Conservation (phyloP, 306 rosid species). For the Nissolia schottii region DNA sequence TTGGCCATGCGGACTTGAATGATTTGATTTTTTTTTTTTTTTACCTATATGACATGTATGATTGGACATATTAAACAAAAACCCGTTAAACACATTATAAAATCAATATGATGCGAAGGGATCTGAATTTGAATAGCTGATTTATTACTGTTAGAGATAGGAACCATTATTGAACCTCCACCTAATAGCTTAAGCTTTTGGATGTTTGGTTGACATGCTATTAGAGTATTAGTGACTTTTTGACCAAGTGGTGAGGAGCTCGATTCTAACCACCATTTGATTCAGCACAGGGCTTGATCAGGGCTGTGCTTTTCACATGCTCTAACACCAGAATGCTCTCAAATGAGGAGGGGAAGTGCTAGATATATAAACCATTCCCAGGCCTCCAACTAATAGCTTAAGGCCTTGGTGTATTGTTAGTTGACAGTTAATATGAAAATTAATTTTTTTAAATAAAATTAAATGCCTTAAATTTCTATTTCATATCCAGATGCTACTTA, state of each 20-base stretch:
- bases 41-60: not conserved
- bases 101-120: not conserved
- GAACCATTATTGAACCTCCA: not conserved
- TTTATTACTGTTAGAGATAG: not conserved
- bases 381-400: not conserved
- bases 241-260: not conserved
- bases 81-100: not conserved
- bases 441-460: not conserved
- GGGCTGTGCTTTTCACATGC: not conserved
- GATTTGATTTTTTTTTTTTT: not conserved
- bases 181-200: not conserved
- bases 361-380: not conserved
- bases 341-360: not conserved
- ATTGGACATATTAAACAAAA: not conserved
- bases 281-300: not conserved
- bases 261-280: not conserved
- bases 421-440: not conserved
- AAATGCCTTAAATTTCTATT: not conserved
- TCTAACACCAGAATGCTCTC: not conserved
- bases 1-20: not conserved
- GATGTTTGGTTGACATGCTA: not conserved
- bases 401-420: not conserved
- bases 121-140: not conserved
- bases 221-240: not conserved
- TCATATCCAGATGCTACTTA: not conserved